A percentile compares a stretch with the other conserved stretches of the same genome.
phyloP scores from a whole-genome alignment of 371 early-diverging fungal species.

The Dentiscutata heterogama region DNA sequence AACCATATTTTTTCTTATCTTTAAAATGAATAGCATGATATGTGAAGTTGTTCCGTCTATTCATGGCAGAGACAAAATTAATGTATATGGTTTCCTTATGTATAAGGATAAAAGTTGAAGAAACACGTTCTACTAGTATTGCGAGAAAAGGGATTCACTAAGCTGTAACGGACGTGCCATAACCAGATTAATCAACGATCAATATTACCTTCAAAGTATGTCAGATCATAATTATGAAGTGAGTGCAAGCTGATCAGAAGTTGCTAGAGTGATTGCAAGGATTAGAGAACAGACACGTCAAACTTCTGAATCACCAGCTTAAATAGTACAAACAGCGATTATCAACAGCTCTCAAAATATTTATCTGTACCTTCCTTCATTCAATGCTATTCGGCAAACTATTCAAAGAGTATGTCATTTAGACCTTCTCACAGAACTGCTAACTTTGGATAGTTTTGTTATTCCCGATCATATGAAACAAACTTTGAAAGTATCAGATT shows the following conservation, averaged over 20 bases:
- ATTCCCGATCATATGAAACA: constrained; percentile 1
- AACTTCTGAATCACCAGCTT: not conserved
- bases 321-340: constrained; percentile 17
- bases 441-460: not conserved
- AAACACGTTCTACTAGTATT: not conserved
- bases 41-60: too few species aligned
- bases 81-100: too few species aligned
- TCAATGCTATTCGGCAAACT: not conserved
- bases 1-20: not conserved
- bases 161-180: not conserved
- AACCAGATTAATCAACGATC: not conserved
- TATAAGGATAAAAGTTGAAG: too few species aligned
- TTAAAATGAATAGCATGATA: too few species aligned
- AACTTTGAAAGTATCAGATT: not conserved
- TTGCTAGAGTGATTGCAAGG: not conserved
- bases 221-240: not conserved
- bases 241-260: not conserved
- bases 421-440: not conserved
- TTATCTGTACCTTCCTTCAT: constrained; percentile 15
- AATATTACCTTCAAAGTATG: not conserved
- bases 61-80: too few species aligned
- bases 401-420: not conserved
- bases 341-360: constrained; percentile 11
- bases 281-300: not conserved
- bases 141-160: not conserved